Evolutionary conservation across 2,329 filamentous ascomycete genomes (phyloP).

Genomic region (Drechslerella coelobrocha): DNA sequence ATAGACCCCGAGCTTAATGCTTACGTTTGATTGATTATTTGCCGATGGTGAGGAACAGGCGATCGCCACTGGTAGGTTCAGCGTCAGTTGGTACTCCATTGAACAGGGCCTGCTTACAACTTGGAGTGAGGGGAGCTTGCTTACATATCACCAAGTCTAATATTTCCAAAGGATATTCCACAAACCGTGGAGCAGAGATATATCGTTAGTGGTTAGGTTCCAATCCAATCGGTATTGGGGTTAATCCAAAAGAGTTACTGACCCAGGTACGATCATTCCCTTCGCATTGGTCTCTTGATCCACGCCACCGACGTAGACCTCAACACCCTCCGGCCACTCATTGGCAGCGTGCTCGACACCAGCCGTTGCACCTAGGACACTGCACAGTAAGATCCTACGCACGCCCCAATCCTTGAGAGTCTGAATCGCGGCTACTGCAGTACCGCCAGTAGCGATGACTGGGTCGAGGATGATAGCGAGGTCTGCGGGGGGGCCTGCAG

Average conservation of each 20-base stretch:
- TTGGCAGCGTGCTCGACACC: conserved; percentile 75
- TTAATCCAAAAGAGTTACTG: too few relatives aligned
- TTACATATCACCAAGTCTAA: conserved; percentile 48
- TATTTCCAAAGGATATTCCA: not conserved
- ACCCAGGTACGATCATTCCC: conserved; percentile 48
- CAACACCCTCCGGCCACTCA: conserved; percentile 78
- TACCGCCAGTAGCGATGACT: conserved; percentile 91
- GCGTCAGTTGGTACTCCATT: conserved; percentile 15
- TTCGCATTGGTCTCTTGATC: conserved; percentile 34
- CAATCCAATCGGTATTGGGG: too few relatives aligned
- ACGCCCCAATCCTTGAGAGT: conserved; percentile 90
- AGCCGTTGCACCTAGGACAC: conserved; percentile 73
- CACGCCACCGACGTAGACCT: conserved; percentile 73
- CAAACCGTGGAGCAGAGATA: not conserved
- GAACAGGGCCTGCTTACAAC: too few relatives aligned
- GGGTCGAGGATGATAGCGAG: conserved; percentile 89
- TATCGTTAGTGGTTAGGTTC: not conserved
- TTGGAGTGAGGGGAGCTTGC: not conserved
- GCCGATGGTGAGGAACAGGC: conserved; percentile 46
- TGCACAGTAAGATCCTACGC: conserved; percentile 76
- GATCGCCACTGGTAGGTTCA: conserved; percentile 26
- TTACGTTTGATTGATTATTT: conserved; percentile 12
- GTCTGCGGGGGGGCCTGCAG: conserved; percentile 61
- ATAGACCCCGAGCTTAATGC: not conserved
- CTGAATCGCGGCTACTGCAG: conserved; percentile 86